Evolutionary conservation across 306 rosid genomes (phyloP).

Genomic region (Fragaria nilgerrensis): DNA sequence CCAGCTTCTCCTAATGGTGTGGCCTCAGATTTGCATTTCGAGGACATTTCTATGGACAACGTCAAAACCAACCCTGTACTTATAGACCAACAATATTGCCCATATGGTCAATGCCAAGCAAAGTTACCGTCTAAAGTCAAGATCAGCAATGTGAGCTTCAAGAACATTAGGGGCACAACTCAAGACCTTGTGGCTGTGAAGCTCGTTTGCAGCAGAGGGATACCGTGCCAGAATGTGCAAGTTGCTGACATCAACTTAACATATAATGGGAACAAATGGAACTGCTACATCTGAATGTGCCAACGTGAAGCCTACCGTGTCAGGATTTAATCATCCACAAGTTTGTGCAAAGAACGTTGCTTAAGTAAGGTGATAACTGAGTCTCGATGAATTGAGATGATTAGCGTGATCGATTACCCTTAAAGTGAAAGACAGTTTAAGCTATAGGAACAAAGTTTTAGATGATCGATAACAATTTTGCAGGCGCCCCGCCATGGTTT

Average conservation of each 20-base stretch:
- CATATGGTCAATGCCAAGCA: constrained; percentile 18
- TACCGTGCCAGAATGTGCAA: constrained; percentile 19
- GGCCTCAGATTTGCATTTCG: constrained; percentile 11
- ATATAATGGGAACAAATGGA: constrained; percentile 15
- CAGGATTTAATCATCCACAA: constrained; percentile 17
- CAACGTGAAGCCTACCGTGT: constrained; percentile 15
- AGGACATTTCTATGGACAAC: constrained; percentile 21
- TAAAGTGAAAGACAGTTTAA: neutral
- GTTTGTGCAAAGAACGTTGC: constrained; percentile 7
- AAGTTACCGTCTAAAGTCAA: constrained; percentile 17
- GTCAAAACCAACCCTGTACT: constrained; percentile 11
- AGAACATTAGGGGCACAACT: constrained; percentile 24
- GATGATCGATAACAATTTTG: neutral
- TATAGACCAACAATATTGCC: constrained; percentile 28
- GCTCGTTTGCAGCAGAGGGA: constrained; percentile 20
- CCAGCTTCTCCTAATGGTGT: constrained; percentile 8
- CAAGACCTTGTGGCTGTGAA: constrained; percentile 9
- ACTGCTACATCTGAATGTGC: neutral
- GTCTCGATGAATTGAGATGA: neutral
- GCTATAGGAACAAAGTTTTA: neutral
- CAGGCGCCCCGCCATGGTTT: neutral
- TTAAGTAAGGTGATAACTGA: neutral
- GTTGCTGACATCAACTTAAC: constrained; percentile 12
- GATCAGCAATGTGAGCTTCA: constrained; percentile 16
- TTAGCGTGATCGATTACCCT: neutral